phyloP scores from a whole-genome alignment of 1,284 basidiomycete species.

The Inonotus obliquus region DNA sequence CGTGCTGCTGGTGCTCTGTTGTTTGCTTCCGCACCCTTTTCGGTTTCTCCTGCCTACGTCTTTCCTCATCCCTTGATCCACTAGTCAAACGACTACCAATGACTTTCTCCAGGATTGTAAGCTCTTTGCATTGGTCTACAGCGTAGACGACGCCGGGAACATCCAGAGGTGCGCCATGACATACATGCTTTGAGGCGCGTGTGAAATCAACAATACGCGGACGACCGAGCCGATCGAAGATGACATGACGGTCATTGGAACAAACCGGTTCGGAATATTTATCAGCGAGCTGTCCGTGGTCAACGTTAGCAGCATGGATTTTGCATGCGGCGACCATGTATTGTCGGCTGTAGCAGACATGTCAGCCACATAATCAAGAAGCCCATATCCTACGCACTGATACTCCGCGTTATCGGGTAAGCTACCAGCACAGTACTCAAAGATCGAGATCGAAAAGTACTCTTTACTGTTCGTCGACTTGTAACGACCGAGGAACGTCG shows the following conservation, averaged over 20 bases:
- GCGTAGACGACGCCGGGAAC: background rate
- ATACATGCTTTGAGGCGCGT: background rate
- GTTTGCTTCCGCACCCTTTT: background rate
- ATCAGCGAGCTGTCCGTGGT: constrained; percentile 30
- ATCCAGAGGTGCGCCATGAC: background rate
- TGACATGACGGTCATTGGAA: constrained; percentile 27
- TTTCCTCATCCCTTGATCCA: background rate
- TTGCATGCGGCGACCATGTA: constrained; percentile 30
- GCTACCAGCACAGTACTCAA: constrained; percentile 34
- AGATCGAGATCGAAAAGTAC: constrained; percentile 31
- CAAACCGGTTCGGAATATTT: background rate
- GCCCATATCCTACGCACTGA: constrained; percentile 23
- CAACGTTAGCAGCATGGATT: constrained; percentile 33
- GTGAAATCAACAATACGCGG: constrained; percentile 37
- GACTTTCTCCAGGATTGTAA: background rate
- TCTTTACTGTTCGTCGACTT: constrained; percentile 22
- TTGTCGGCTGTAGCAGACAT: constrained; percentile 26
- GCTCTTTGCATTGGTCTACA: background rate
- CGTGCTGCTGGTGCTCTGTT: background rate
- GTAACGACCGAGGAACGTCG: constrained; percentile 31
- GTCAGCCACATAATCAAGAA: background rate
- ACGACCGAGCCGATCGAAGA: constrained; percentile 25
- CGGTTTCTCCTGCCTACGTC: background rate
- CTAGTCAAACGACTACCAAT: background rate
- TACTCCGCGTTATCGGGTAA: constrained; percentile 20